A percentile compares a stretch with the other conserved stretches of the same genome.
Evolutionary conservation across 202 grass and related monocot genomes (phyloP).

Genomic region (Schoenoplectus tabernaemontani): DNA sequence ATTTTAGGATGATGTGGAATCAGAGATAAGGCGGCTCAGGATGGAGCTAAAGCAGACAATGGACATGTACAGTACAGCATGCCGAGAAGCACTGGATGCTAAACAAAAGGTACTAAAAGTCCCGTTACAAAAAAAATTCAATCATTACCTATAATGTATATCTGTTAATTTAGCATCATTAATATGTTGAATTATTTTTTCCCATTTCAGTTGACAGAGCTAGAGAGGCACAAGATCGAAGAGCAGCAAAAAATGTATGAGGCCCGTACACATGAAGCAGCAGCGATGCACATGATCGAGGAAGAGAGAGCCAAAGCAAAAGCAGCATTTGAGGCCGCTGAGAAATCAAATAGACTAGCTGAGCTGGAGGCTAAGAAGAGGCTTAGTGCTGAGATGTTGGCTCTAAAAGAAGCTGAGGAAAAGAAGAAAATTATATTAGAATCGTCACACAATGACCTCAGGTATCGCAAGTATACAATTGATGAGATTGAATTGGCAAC

Average conservation of each 20-base stretch:
- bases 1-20: conserved; percentile 74
- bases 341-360: conserved; percentile 48
- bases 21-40: conserved; percentile 74
- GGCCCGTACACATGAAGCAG: conserved; percentile 45
- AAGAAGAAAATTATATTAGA: conserved; percentile 23
- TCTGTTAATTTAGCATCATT: background rate
- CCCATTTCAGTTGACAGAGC: conserved; percentile 41
- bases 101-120: conserved; percentile 52
- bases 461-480: conserved; percentile 66
- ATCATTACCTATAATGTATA: background rate
- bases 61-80: conserved; percentile 98
- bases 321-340: conserved; percentile 51
- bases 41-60: conserved; percentile 91
- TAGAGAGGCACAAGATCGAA: conserved; percentile 61
- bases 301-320: conserved; percentile 53
- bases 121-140: background rate
- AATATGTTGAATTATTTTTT: background rate
- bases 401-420: conserved; percentile 55
- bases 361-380: conserved; percentile 75
- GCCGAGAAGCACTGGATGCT: conserved; percentile 59
- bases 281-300: conserved; percentile 53
- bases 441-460: background rate
- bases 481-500: conserved; percentile 80
- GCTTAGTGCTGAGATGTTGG: conserved; percentile 46
- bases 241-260: conserved; percentile 46